Evolutionary conservation across 23 red algal genomes (phyloP), one percentile per base, ranked within the genome.

Genomic region (Cyanidium caldarium): DNA sequence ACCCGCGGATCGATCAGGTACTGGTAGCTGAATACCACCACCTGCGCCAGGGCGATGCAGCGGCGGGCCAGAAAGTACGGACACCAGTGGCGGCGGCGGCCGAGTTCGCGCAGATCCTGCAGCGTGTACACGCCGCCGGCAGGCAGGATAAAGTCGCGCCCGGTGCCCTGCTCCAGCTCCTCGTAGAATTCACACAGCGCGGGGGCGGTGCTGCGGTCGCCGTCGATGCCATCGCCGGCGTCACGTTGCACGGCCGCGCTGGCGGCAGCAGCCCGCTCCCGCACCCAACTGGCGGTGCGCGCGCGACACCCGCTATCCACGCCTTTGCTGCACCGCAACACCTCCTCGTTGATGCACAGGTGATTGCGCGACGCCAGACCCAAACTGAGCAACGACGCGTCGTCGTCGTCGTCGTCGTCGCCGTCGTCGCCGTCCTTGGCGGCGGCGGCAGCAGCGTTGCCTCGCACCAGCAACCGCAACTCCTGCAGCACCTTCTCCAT

Each of bases 401-500:
- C 1, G 19, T 13, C 7, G 12, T 30, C 36, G 15, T 5, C 35
- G 45, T 28, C 43, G 29, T 42, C 37, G 7, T 61, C 51, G 13
- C n/a, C 7, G 33, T 1, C 1, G 19, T 13, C 7, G 12, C 41
- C 36, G 15, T 5, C 35, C 40, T 28, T 75, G 29, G 46, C 37
- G 31, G 38, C 40, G 30, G 26, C 10, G 30, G 35, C 43, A 46
- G 10, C 51, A n/a, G n/a, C n/a, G n/a, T n/a, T n/a, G n/a, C n/a
- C n/a, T n/a, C n/a, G n/a, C 7, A 61, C 7, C 3, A 75, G 41
- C 2, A 44, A 38, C 17, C 33, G 17, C 34, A 39, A 34, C 58
- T 75, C 70, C 33, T 44, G 7, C 70, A 75, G 46, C 70, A 75
- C 70, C 39, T 75, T 75, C 43, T 75, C 70, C 70, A 75, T 75